Evolutionary conservation across 352 stramenopile genomes (phyloP).

Genomic region (Pythium rishiriense): DNA sequence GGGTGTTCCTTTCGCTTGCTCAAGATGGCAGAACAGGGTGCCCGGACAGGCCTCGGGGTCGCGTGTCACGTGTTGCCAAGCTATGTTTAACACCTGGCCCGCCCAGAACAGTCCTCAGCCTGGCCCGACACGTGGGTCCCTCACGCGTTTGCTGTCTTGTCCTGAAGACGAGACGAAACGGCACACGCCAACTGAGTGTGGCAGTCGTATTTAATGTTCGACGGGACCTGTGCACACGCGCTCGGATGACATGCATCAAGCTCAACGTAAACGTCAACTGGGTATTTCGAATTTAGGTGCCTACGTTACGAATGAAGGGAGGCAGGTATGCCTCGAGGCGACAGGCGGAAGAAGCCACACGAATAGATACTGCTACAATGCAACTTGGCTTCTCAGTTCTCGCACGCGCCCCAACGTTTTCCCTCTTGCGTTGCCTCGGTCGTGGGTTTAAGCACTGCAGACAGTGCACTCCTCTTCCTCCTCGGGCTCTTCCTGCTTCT

Average conservation of each 20-base stretch:
- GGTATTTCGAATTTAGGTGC: slow-evolving; percentile 3
- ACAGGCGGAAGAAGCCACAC: slow-evolving; percentile 1
- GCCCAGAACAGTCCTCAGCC: not conserved
- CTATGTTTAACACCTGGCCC: not conserved
- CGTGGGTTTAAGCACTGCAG: slow-evolving; percentile 61
- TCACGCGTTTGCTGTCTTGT: not conserved
- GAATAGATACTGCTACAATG: slow-evolving; percentile 23
- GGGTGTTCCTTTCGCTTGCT: not conserved
- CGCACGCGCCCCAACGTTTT: not conserved
- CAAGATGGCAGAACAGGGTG: not conserved
- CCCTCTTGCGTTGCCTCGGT: too few relatives aligned
- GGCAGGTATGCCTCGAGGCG: not conserved
- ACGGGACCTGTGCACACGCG: not conserved
- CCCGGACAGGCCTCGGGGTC: not conserved
- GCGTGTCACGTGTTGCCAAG: not conserved
- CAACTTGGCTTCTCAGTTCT: not conserved
- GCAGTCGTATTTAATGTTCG: too few relatives aligned
- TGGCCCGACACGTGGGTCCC: not conserved
- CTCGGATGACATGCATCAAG: not conserved
- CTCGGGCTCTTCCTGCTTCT: slow-evolving; percentile 29
- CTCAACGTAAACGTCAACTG: not conserved
- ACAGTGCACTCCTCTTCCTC: slow-evolving; percentile 82
- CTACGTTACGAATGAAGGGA: not conserved
- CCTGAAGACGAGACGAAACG: not conserved
- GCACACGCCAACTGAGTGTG: too few relatives aligned